phyloP scores from a whole-genome alignment of 2,329 filamentous ascomycete species.

The Alternaria triticimaculans region DNA sequence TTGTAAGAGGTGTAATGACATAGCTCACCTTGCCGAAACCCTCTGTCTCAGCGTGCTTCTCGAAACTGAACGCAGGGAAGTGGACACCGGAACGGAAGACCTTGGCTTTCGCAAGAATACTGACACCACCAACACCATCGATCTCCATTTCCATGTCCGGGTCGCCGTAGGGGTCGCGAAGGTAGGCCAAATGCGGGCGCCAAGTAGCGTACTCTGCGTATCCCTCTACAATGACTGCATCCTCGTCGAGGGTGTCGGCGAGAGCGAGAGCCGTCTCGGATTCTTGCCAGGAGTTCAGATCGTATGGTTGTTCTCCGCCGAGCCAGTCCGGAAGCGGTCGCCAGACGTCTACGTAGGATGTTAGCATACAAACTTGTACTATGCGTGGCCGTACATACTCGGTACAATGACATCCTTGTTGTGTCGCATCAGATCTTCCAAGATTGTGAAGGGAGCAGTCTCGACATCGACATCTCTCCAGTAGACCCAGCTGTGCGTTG shows the following conservation, averaged over 20 bases:
- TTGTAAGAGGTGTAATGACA: not conserved
- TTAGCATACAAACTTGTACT: constrained; percentile 19
- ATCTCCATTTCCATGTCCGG: constrained; percentile 99
- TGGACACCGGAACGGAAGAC: constrained; percentile 96
- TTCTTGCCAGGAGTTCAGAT: constrained; percentile 99
- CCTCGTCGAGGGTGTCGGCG: constrained; percentile 93
- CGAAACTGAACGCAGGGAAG: constrained; percentile 97
- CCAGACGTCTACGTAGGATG: constrained; percentile 73
- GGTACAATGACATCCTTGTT: constrained; percentile 99
- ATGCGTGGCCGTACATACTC: constrained; percentile 62
- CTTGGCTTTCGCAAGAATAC: constrained; percentile 92
- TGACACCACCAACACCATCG: constrained; percentile 95
- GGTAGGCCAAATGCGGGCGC: constrained; percentile 94
- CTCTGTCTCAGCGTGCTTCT: constrained; percentile 98
- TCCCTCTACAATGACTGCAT: constrained; percentile 97
- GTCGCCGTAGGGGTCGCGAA: constrained; percentile 95
- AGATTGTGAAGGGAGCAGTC: constrained; percentile 93
- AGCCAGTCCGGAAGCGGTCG: constrained; percentile 98
- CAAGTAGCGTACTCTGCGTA: constrained; percentile 99
- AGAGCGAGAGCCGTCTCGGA: constrained; percentile 94
- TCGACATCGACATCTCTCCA: constrained; percentile 99
- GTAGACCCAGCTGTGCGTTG: constrained; percentile 98
- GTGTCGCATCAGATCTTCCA: constrained; percentile 97
- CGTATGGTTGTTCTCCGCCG: constrained; percentile 96
- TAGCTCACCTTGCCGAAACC: constrained; percentile 89